Conservation (phyloP, 768 basidiomycete species). For the Tricholoma bakamatsutake region DNA sequence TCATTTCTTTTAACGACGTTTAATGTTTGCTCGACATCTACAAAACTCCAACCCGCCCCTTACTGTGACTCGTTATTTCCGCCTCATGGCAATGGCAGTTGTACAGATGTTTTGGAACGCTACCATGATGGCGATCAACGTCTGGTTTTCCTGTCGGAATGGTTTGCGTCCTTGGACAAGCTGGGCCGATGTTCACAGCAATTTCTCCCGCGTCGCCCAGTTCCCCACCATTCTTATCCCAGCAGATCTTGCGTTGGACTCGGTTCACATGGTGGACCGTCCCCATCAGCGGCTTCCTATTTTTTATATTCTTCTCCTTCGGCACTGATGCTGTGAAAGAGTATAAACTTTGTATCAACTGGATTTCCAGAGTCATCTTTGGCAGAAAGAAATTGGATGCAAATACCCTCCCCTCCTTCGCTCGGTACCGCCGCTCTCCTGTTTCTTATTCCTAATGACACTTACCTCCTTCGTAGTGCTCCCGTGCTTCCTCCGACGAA, state of each 20-base stretch:
- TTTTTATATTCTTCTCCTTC: slow-evolving; percentile 53
- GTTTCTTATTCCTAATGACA: too few species aligned
- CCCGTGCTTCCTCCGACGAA: too few species aligned
- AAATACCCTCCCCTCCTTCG: slow-evolving; percentile 4
- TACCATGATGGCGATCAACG: slow-evolving; percentile 26
- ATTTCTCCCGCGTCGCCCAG: slow-evolving; percentile 34
- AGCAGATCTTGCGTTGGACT: slow-evolving; percentile 6
- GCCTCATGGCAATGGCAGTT: slow-evolving; percentile 50
- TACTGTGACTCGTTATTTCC: slow-evolving; percentile 41
- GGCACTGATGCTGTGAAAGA: slow-evolving; percentile 41
- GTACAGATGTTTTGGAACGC: slow-evolving; percentile 37
- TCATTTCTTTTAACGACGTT: slow-evolving; percentile 41
- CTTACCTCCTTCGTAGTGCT: too few species aligned
- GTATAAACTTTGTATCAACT: slow-evolving; percentile 22
- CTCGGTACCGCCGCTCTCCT: too few species aligned
- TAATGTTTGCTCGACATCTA: slow-evolving; percentile 43
- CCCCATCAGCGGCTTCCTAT: slow-evolving; percentile 33
- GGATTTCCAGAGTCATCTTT: slow-evolving; percentile 4
- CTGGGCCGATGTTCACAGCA: slow-evolving; percentile 44
- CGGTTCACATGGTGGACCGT: slow-evolving; percentile 21
- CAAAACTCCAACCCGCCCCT: slow-evolving; percentile 24
- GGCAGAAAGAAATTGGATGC: background rate
- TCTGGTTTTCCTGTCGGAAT: slow-evolving; percentile 28
- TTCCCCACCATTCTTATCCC: slow-evolving; percentile 26
- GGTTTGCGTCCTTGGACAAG: slow-evolving; percentile 37